Evolutionary conservation across 331 rosid genomes (phyloP).

Genomic region (Telfairia occidentalis): DNA sequence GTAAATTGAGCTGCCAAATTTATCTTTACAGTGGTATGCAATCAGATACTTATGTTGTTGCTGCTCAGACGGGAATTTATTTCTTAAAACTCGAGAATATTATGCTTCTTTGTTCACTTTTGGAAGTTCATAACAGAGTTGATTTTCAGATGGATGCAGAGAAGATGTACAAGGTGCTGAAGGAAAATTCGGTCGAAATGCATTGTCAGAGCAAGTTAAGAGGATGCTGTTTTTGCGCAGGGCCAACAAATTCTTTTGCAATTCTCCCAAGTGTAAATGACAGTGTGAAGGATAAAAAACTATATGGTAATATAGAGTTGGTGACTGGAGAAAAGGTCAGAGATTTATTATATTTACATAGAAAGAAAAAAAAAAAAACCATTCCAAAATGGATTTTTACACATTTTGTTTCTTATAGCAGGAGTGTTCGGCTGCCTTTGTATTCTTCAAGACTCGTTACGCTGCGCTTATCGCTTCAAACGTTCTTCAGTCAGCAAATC

Average conservation of each 20-base stretch:
- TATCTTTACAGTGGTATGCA: background rate
- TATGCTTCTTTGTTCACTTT: conserved; percentile 14
- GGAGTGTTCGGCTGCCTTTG: conserved; percentile 91
- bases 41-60: background rate
- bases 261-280: conserved; percentile 39
- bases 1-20: background rate
- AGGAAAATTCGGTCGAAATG: conserved; percentile 34
- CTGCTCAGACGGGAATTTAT: too few species aligned
- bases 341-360: background rate
- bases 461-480: conserved; percentile 56
- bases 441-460: conserved; percentile 83
- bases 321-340: conserved; percentile 45
- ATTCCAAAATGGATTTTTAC: background rate
- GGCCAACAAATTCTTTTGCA: conserved; percentile 49
- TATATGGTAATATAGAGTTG: conserved; percentile 23
- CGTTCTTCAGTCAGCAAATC: conserved; percentile 86
- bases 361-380: too few species aligned
- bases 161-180: conserved; percentile 47
- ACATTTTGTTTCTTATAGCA: conserved; percentile 17
- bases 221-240: conserved; percentile 51
- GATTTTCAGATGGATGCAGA: conserved; percentile 62
- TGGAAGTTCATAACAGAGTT: conserved; percentile 2
- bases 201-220: conserved; percentile 26
- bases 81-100: background rate
- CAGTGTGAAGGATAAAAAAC: conserved; percentile 27